phyloP scores from a whole-genome alignment of 768 basidiomycete genomes.

The Gyrodon lividus region DNA sequence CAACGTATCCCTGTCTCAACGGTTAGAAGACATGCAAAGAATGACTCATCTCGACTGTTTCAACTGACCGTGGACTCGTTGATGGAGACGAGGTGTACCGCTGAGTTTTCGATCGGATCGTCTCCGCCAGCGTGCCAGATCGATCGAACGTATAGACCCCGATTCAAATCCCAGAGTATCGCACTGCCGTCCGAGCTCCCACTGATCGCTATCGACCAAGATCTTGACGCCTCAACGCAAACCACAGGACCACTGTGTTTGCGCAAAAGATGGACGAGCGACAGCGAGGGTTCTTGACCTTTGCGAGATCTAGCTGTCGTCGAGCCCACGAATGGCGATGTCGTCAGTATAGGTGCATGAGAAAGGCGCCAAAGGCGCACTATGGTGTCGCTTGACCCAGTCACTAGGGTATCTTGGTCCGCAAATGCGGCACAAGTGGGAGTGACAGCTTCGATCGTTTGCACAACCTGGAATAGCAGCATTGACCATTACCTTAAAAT shows the following conservation, averaged over 20 bases:
- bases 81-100: slow-evolving; percentile 69
- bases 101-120: slow-evolving; percentile 26
- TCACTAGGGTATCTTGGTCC: slow-evolving; percentile 69
- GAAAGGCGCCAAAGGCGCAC: slow-evolving; percentile 79
- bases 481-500: background rate
- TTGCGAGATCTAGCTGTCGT: slow-evolving; percentile 14
- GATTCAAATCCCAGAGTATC: slow-evolving; percentile 87
- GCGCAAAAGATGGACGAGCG: slow-evolving; percentile 73
- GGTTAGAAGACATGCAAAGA: slow-evolving; percentile 1
- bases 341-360: slow-evolving; percentile 25
- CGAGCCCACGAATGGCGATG: slow-evolving; percentile 22
- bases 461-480: slow-evolving; percentile 50
- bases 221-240: slow-evolving; percentile 68
- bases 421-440: slow-evolving; percentile 79
- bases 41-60: background rate
- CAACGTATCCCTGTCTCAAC: slow-evolving; percentile 74
- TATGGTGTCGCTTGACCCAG: slow-evolving; percentile 76
- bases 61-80: slow-evolving; percentile 81
- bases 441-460: slow-evolving; percentile 72
- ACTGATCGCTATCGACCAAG: slow-evolving; percentile 83
- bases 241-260: slow-evolving; percentile 70
- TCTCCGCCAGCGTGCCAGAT: slow-evolving; percentile 60
- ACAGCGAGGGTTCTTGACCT: slow-evolving; percentile 29
- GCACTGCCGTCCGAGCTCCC: slow-evolving; percentile 86
- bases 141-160: slow-evolving; percentile 75